Evolutionary conservation across 2,329 filamentous ascomycete genomes (phyloP), one percentile per base, ranked within the genome.

Genomic region (Fusarium ambrosium): DNA sequence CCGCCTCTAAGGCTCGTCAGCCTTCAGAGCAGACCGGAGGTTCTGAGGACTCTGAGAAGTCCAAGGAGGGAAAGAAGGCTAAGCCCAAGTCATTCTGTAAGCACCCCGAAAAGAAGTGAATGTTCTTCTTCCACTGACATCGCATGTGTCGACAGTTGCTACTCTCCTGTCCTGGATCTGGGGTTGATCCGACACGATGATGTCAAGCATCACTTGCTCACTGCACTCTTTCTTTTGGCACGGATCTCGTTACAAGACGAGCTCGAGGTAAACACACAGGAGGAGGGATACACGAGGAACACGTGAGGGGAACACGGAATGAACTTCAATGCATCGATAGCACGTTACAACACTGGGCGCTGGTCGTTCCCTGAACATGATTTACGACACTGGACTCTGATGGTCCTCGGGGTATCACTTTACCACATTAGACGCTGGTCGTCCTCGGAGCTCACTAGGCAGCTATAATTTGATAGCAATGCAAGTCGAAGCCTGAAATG

Each of bases 1-100:
- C 24, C 24, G 10, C 43, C 3, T 32, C 43, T n/a, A 55, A 41
- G 58, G 9, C 48, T 29, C 48, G 48, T n/a, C 51, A 61, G 20
- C n/a, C 20, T 36, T 24, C 55, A 16, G 61, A 63, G 55, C 64
- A 74, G 20, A 59, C 61, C n/a, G 14, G 2, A 16, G 22, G 22
- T 4, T 27, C 45, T 22, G 29, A 68, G 20, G 45, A n/a, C 22
- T 22, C 14, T 27, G 22, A 66, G 10, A 53, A 70, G 41, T 48
- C n/a, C 34, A 34, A 68, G 20, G 14, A n/a, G 20, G 14, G 18
- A 18, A 32, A 32, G n/a, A 62, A 62, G 29, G n/a, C 51, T 39
- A 22, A 20, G n/a, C 36, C 29, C 10, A 62, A 41, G 18, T 24
- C 24, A 29, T 37, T 20, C 24, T 39, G n/a, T 27, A 63, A 59